Evolutionary conservation across 306 rosid genomes (phyloP).

Genomic region (Vigna mungo): DNA sequence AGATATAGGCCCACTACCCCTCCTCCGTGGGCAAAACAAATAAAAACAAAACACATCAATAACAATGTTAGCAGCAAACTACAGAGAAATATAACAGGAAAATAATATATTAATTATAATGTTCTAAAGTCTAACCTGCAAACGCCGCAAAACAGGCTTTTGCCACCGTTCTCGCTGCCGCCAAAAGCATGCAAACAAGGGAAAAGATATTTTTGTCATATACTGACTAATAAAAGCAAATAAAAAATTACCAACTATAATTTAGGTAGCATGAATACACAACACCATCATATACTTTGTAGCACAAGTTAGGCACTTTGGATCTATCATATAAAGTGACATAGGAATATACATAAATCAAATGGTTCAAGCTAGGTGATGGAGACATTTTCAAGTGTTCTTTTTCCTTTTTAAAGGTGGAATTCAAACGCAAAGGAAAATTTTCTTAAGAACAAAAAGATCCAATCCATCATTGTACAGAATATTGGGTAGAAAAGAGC

Average conservation of each 20-base stretch:
- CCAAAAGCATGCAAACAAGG: slow-evolving; percentile 21
- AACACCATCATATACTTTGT: background rate
- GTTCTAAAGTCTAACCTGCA: slow-evolving; percentile 50
- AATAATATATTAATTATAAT: slow-evolving; percentile 1
- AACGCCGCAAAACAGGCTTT: slow-evolving; percentile 58
- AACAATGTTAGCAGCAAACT: slow-evolving; percentile 32
- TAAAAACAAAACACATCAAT: background rate
- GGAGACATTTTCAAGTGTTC: slow-evolving; percentile 16
- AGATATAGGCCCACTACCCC: background rate
- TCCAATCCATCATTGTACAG: background rate
- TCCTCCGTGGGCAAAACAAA: background rate
- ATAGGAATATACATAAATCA: slow-evolving; percentile 23
- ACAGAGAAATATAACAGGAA: slow-evolving; percentile 3
- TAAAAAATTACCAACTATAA: background rate
- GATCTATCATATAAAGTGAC: slow-evolving; percentile 21
- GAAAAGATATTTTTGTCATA: background rate
- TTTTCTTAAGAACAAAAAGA: background rate
- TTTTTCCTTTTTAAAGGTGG: background rate
- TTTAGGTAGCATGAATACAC: background rate
- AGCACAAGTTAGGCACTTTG: background rate
- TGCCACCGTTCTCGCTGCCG: slow-evolving; percentile 56
- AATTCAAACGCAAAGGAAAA: background rate
- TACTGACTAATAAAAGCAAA: slow-evolving; percentile 22
- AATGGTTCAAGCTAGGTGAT: background rate
- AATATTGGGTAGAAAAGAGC: background rate